These are phyloP conservation scores for Colletotrichum shisoi DNA, from an alignment of 2,329 filamentous ascomycete species.

Conservation along the genomic window DNA sequence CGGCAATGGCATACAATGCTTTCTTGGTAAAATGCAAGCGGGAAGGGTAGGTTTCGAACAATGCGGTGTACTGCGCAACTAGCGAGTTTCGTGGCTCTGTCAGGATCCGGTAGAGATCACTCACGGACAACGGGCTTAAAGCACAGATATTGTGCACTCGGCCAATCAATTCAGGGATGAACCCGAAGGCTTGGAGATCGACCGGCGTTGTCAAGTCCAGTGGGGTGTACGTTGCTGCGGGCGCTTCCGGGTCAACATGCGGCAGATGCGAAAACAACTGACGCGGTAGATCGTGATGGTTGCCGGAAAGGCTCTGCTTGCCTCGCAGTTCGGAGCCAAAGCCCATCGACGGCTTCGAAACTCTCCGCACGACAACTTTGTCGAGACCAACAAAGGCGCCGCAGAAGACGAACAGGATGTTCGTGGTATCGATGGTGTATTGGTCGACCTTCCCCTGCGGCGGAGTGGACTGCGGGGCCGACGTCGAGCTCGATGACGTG, in stretches of 20 bases:
- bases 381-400: conserved; percentile 94
- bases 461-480: conserved; percentile 57
- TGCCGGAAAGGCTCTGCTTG: conserved; percentile 57
- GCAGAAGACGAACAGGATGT: conserved; percentile 96
- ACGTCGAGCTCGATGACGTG: conserved; percentile 55
- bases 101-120: conserved; percentile 81
- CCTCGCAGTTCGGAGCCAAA: conserved; percentile 84
- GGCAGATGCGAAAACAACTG: conserved; percentile 66
- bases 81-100: conserved; percentile 92
- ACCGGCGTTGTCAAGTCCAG: conserved; percentile 77
- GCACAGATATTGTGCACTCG: conserved; percentile 90
- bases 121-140: conserved; percentile 74
- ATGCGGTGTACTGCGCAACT: conserved; percentile 84
- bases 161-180: conserved; percentile 96
- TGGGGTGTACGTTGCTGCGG: conserved; percentile 57
- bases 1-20: conserved; percentile 82
- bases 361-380: conserved; percentile 84
- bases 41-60: conserved; percentile 82
- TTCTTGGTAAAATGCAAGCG: conserved; percentile 83
- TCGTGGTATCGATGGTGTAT: conserved; percentile 86
- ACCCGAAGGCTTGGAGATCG: conserved; percentile 84
- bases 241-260: conserved; percentile 55
- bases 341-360: conserved; percentile 84
- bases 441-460: conserved; percentile 65
- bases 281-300: conserved; percentile 69